Conservation (phyloP, 306 rosid genomes). For the Alnus rubra region DNA sequence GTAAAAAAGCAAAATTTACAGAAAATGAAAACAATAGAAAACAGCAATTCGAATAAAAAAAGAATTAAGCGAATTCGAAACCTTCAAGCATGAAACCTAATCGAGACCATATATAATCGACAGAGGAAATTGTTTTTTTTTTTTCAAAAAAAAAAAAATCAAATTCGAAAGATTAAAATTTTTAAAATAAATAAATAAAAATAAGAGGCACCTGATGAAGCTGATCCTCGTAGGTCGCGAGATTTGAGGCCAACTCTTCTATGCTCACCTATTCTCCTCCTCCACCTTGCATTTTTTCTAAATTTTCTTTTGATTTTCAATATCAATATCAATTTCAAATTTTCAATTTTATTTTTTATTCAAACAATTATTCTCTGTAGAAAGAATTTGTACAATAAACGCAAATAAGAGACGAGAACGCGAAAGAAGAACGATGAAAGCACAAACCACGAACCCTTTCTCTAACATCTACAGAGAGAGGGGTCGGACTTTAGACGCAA, state of each 20-base stretch:
- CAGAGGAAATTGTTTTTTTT: too few species aligned
- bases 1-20: neutral
- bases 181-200: neutral
- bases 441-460: neutral
- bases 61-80: neutral
- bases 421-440: neutral
- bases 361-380: neutral
- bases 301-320: too few species aligned
- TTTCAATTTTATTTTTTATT: neutral
- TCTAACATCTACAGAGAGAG: neutral
- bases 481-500: neutral
- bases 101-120: too few species aligned
- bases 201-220: slow-evolving; percentile 57
- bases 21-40: neutral
- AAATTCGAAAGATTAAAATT: neutral
- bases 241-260: slow-evolving; percentile 77
- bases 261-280: slow-evolving; percentile 79
- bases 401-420: neutral
- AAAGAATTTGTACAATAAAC: neutral
- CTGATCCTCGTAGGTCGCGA: slow-evolving; percentile 79
- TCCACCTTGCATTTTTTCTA: slow-evolving; percentile 52
- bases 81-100: neutral
- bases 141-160: neutral
- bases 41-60: neutral
- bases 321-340: neutral